Percentiles rank a stretch among this genome's conserved stretches.
These are phyloP conservation scores for Strobilomyces confusus DNA, from an alignment of 768 basidiomycete genomes.

Conservation along the genomic window DNA sequence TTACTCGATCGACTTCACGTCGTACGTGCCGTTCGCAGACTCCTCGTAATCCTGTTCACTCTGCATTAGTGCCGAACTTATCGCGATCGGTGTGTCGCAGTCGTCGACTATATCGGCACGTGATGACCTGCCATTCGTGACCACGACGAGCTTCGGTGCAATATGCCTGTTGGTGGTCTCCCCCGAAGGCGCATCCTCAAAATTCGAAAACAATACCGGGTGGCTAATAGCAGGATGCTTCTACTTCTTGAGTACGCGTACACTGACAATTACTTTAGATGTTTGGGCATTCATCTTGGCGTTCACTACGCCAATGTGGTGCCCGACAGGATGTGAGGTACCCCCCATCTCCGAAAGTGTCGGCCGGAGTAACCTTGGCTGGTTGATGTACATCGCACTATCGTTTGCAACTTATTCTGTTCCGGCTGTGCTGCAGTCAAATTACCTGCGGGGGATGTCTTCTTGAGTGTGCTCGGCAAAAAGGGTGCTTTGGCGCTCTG, in stretches of 20 bases:
- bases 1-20: constrained; percentile 22
- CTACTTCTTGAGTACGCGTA: neutral
- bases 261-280: constrained; percentile 1
- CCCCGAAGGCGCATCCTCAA: constrained; percentile 17
- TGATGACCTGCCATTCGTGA: neutral
- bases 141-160: constrained; percentile 15
- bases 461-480: constrained; percentile 36
- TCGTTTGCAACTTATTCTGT: constrained; percentile 43
- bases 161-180: constrained; percentile 17
- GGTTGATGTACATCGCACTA: constrained; percentile 38
- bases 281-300: constrained; percentile 24
- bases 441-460: constrained; percentile 42
- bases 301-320: constrained; percentile 27
- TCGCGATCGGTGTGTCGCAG: constrained; percentile 22
- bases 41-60: neutral
- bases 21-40: constrained; percentile 1
- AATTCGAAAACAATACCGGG: constrained; percentile 26
- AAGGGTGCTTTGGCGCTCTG: constrained; percentile 42
- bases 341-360: neutral
- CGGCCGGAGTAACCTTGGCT: neutral
- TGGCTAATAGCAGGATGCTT: constrained; percentile 16
- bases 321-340: constrained; percentile 13
- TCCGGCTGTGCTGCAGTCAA: constrained; percentile 28
- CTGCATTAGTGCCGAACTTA: constrained; percentile 12
- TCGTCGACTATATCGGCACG: too few relatives aligned